Conservation (phyloP, 306 rosid species). For the Lathyrus tuberosus region DNA sequence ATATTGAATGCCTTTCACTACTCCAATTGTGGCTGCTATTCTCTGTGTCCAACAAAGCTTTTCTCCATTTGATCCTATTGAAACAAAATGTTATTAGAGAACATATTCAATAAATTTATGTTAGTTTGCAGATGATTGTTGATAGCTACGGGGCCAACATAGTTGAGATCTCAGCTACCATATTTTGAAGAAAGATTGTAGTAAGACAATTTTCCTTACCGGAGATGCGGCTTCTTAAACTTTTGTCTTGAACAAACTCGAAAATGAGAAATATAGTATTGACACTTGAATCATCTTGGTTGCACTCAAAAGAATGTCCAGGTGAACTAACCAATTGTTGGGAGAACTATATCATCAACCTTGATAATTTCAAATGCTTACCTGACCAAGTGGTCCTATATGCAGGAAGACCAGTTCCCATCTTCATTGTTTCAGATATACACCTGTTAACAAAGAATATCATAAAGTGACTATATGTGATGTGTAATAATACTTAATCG, state of each 20-base stretch:
- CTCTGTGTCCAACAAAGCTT: conserved; percentile 85
- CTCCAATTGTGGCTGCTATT: conserved; percentile 83
- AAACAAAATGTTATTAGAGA: conserved; percentile 41
- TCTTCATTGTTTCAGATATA: conserved; percentile 90
- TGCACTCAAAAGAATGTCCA: conserved; percentile 91
- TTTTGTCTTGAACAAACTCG: conserved; percentile 73
- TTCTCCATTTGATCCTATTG: conserved; percentile 57
- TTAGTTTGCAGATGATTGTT: too few species aligned
- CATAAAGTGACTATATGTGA: conserved; percentile 1
- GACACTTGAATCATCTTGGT: conserved; percentile 65
- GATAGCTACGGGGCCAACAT: too few species aligned
- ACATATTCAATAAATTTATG: neutral
- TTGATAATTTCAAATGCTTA: conserved; percentile 36
- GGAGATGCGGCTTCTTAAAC: conserved; percentile 69
- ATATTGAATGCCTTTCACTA: conserved; percentile 86
- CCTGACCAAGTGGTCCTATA: conserved; percentile 85
- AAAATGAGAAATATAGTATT: conserved; percentile 67
- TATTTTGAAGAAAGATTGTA: neutral
- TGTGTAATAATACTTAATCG: neutral
- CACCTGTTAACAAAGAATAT: conserved; percentile 50
- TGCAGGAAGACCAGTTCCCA: conserved; percentile 84
- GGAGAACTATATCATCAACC: neutral
- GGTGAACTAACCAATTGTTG: conserved; percentile 65
- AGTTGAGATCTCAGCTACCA: too few species aligned
- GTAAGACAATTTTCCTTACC: conserved; percentile 51